A percentile compares a stretch with the other conserved stretches of the same genome.
These are phyloP conservation scores for Phytopythium oedochilum DNA, from an alignment of 352 stramenopile genomes.

Conservation along the genomic window DNA sequence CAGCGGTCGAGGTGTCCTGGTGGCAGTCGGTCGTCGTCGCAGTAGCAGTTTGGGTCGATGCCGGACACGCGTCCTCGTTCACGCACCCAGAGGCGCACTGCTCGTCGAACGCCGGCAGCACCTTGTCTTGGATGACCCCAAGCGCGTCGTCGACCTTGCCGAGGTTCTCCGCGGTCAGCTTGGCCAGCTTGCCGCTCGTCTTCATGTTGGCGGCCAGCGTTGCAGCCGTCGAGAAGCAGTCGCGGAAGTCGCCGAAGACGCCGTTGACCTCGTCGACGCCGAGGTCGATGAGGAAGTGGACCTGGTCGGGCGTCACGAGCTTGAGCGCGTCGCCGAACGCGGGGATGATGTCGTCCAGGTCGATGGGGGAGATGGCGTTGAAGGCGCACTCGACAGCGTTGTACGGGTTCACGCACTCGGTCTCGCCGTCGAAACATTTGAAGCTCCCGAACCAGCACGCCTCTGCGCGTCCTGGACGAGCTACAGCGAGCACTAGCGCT, in stretches of 20 bases:
- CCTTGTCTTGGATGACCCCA: neutral
- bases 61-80: conserved; percentile 2
- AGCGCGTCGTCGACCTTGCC: neutral
- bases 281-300: conserved; percentile 10
- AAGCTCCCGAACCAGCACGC: conserved; percentile 9
- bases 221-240: conserved; percentile 4
- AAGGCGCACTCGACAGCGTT: conserved; percentile 2
- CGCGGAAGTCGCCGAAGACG: conserved; percentile 5
- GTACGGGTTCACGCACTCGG: conserved; percentile 2
- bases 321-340: conserved; percentile 5
- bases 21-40: conserved; percentile 2
- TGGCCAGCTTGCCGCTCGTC: neutral
- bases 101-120: conserved; percentile 4
- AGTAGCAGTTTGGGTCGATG: neutral
- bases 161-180: neutral
- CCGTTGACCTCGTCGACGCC: conserved; percentile 4
- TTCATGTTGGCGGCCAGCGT: neutral
- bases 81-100: conserved; percentile 8
- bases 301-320: conserved; percentile 1
- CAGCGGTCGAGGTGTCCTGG: neutral
- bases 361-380: conserved; percentile 6
- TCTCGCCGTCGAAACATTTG: conserved; percentile 4
- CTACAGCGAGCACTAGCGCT: neutral
- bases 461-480: no score
- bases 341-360: conserved; percentile 9